These are phyloP conservation scores for Populus pruinosa DNA, from an alignment of 345 rosid species.

Conservation along the genomic window DNA sequence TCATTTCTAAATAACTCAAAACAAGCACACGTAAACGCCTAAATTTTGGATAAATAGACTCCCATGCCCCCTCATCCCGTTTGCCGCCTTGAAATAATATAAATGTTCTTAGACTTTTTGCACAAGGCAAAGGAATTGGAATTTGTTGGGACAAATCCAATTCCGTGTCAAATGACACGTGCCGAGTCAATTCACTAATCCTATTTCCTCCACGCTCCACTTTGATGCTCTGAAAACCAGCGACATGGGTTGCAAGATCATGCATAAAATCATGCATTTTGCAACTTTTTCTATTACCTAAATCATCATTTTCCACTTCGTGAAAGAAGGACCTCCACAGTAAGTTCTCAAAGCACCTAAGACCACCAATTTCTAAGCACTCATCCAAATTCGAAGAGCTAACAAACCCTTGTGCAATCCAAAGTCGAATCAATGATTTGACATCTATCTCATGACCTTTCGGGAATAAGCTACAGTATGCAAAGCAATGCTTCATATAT, in stretches of 20 bases:
- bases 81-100: fast-evolving
- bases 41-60: too few species aligned
- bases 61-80: too few species aligned
- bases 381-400: not conserved
- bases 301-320: not conserved
- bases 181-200: too few species aligned
- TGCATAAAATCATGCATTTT: conserved; percentile 10
- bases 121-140: too few species aligned
- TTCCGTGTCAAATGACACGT: too few species aligned
- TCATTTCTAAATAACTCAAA: not conserved
- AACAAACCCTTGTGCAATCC: conserved; percentile 29
- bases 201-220: too few species aligned
- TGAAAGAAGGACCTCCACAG: conserved; percentile 10
- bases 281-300: not conserved
- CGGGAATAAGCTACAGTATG: conserved; percentile 35
- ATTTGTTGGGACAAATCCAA: too few species aligned
- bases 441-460: conserved; percentile 20
- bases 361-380: conserved; percentile 3
- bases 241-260: not conserved
- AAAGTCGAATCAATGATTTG: conserved; percentile 15
- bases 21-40: too few species aligned
- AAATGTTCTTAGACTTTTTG: too few species aligned
- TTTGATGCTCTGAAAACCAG: not conserved
- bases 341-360: conserved; percentile 8
- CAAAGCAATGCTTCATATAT: conserved; percentile 33